Percentiles rank a stretch among this genome's conserved stretches.
Conservation (phyloP, 352 stramenopile genomes). For the Phytophthora sp. region DNA sequence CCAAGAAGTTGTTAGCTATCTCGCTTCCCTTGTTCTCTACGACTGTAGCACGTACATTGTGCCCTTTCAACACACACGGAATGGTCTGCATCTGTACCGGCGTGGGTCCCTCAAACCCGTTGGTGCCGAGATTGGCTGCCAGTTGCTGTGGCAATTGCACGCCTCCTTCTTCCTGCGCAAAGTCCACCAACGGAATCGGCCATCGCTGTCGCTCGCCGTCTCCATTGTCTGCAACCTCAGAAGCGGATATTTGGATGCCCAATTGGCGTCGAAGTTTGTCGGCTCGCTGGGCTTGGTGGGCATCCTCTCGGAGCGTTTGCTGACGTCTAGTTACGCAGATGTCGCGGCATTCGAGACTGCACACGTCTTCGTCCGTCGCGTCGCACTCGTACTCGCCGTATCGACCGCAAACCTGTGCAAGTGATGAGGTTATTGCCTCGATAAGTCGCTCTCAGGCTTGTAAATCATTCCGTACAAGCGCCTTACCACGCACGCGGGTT, state of each 20-base stretch:
- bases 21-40: background rate
- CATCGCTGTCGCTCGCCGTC: background rate
- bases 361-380: constrained; percentile 83
- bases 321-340: constrained; percentile 34
- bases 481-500: constrained; percentile 58
- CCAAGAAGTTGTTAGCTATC: background rate
- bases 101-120: constrained; percentile 51
- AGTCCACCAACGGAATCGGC: constrained; percentile 28
- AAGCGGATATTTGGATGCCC: constrained; percentile 34
- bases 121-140: constrained; percentile 43
- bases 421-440: no score
- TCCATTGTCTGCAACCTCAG: background rate
- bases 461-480: background rate
- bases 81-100: constrained; percentile 83
- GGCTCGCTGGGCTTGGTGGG: constrained; percentile 7
- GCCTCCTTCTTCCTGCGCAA: constrained; percentile 35
- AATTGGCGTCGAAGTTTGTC: constrained; percentile 40
- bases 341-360: constrained; percentile 79
- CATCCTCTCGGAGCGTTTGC: background rate
- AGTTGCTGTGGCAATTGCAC: constrained; percentile 41
- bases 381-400: constrained; percentile 87
- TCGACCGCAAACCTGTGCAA: constrained; percentile 61
- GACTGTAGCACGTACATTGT: constrained; percentile 44
- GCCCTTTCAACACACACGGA: constrained; percentile 48
- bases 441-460: no score